Base-by-base conservation (phyloP, 2,329 filamentous ascomycete species). In the Elsinoe arachidis region DNA sequence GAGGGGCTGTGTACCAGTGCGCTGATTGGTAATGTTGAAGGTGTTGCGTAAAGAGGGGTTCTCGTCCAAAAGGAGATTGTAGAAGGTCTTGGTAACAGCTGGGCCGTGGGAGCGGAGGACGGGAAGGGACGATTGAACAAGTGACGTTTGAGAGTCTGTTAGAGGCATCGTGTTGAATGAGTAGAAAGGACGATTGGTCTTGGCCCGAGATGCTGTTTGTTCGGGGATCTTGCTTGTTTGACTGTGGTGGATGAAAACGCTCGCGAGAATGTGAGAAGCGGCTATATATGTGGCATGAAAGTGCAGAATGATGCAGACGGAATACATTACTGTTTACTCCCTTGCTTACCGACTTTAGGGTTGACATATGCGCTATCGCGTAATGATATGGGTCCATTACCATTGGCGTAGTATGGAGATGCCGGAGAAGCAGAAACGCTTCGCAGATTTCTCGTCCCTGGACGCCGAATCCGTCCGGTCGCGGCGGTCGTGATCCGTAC, bases 1-100 rank as follows among this genome's bases (percentile, higher is more conserved):
- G n/a, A 76, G 74, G 3, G 85, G 78, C 68, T 91, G 87, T 57
- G 82, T 80, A 35, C 84, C 83, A 4, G 80, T 87, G 44, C 74
- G 72, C 70, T 90, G 87, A 63, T 87, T 84, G 5, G 84, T 79
- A 53, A 80, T 74, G 69, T 89, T 90, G 78, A 90, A 90, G 70
- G 86, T 76, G 69, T 84, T 79, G 64, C 84, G 80, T 33, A 90
- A 79, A 44, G 82, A 78, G 0, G 86, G 86, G 60, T 88, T 77
- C 38, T 82, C 81, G 10, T 68, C 67, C 21, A 90, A 74, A 76
- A 90, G 81, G 66, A 81, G 83, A 60, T 76, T 76, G 76, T 91
- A 90, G 74, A 91, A 90, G 62, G 80, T 77, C n/a, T 77, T 77
- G 5, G 86, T 85, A 69, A 90, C 87, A 61, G 78, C 76, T 61